phyloP scores from a whole-genome alignment of 2,329 filamentous ascomycete genomes.

The Penicillium rolfsii region DNA sequence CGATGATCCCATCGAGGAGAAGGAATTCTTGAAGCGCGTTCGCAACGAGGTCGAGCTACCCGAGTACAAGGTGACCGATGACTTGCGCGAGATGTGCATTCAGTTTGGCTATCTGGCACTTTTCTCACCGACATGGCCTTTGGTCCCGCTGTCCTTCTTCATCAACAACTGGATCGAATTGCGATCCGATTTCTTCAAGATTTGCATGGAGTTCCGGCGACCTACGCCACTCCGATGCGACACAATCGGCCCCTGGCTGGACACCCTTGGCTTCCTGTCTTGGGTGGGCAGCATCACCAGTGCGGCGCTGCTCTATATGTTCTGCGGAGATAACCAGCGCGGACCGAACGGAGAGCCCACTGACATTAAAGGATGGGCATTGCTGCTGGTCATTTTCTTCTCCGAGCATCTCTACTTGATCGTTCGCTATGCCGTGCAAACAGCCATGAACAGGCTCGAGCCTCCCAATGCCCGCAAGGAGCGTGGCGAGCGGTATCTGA shows the following conservation, averaged over 20 bases:
- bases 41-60: slow-evolving; percentile 81
- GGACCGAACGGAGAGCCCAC: slow-evolving; percentile 48
- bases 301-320: slow-evolving; percentile 86
- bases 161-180: slow-evolving; percentile 97
- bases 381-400: slow-evolving; percentile 80
- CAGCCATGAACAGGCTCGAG: slow-evolving; percentile 77
- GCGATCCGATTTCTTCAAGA: slow-evolving; percentile 92
- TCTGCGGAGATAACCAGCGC: slow-evolving; percentile 66
- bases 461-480: slow-evolving; percentile 86
- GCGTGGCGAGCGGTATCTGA: slow-evolving; percentile 75
- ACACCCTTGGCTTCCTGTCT: slow-evolving; percentile 82
- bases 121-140: slow-evolving; percentile 92
- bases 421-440: slow-evolving; percentile 71
- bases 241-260: slow-evolving; percentile 93
- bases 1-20: slow-evolving; percentile 76
- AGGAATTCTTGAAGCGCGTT: slow-evolving; percentile 78
- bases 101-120: slow-evolving; percentile 88
- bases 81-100: slow-evolving; percentile 93
- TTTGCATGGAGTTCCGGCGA: slow-evolving; percentile 84
- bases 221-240: slow-evolving; percentile 89
- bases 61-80: slow-evolving; percentile 86
- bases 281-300: slow-evolving; percentile 93
- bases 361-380: slow-evolving; percentile 75
- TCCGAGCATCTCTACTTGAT: slow-evolving; percentile 89
- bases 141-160: slow-evolving; percentile 85